These are phyloP conservation scores for Lactuca saligna DNA, from an alignment of 129 eudicot species.

Conservation along the genomic window DNA sequence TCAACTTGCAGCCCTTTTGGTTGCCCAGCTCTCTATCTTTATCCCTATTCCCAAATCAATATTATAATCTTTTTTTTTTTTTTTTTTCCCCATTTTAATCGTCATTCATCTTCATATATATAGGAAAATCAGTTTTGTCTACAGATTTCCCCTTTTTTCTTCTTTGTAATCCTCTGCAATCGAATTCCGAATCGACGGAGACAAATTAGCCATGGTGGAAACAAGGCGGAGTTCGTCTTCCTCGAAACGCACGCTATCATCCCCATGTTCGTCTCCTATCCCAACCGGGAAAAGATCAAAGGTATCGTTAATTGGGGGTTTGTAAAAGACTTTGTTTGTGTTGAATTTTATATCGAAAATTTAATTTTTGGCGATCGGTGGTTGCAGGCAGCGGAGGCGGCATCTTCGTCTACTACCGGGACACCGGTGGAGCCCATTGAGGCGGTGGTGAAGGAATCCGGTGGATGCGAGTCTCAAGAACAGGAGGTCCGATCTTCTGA, in stretches of 20 bases:
- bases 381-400: conserved; percentile 58
- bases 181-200: conserved; percentile 26
- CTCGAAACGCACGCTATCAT: conserved; percentile 66
- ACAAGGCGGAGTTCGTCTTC: conserved; percentile 78
- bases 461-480: conserved; percentile 50
- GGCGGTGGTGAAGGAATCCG: conserved; percentile 49
- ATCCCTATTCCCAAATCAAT: conserved; percentile 22
- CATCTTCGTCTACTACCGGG: conserved; percentile 55
- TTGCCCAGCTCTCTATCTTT: conserved; percentile 14
- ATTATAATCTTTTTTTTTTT: conserved; percentile 12
- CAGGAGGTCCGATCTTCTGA: conserved; percentile 75
- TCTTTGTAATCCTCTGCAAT: conserved; percentile 24
- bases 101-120: neutral
- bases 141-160: conserved; percentile 33
- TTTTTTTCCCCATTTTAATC: conserved; percentile 5
- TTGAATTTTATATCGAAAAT: neutral
- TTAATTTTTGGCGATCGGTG: conserved; percentile 25
- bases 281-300: conserved; percentile 73
- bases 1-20: conserved; percentile 14
- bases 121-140: conserved; percentile 12
- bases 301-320: conserved; percentile 34
- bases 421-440: conserved; percentile 38
- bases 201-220: conserved; percentile 63
- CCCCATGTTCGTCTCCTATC: conserved; percentile 52
- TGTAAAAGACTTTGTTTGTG: neutral